Base-by-base conservation (phyloP, 306 rosid genomes). In the Carpinus viminea region DNA sequence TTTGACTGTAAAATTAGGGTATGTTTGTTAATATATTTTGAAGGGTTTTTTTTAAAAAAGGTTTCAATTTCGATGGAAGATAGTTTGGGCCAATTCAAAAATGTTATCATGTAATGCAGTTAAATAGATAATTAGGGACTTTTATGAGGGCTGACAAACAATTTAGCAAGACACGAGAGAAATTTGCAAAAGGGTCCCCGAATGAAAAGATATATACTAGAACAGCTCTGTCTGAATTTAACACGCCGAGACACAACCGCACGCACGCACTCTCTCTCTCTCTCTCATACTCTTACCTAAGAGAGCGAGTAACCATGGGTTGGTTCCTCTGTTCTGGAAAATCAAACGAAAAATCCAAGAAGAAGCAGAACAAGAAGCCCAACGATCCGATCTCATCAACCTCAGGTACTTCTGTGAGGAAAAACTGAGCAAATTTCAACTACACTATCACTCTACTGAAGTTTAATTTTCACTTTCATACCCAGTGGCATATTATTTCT, bases 281-380 rank as follows among this genome's bases (percentile, higher is more conserved):
- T 73, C 18, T 53, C 20, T 60, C 76, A 31, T n/a, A 75, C 54
- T 68, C 59, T 47, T 51, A 72, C 79, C 61, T 36, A 16, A 76
- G 70, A 77, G 68, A 59, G 81, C 71, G 77, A 28, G 45, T 68
- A 68, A 52, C 76, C 17, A 87, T 87, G 90, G 84, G 85, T 76
- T 87, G 90, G 85, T 87, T 82, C 50, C 73, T 87, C 31, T 87
- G 90, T 74, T 61, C 87, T 43, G 81, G 88, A 72, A 82, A 79
- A 51, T 78, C 85, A 24, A 82, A 74, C 77, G 79, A 71, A 76
- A 82, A 77, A 54, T 74, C 53, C 2, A 87, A 82, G 74, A 77
- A 83, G 77, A 83, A 84, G 86, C 77, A 80, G 71, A 75, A 51
- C 28, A 55, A 24, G 8, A 79, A 74, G 65, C 80, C 83, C 72